A percentile compares a stretch with the other conserved stretches of the same genome.
These are phyloP conservation scores for Medicago ruthenica DNA, from an alignment of 306 rosid species.

Conservation along the genomic window DNA sequence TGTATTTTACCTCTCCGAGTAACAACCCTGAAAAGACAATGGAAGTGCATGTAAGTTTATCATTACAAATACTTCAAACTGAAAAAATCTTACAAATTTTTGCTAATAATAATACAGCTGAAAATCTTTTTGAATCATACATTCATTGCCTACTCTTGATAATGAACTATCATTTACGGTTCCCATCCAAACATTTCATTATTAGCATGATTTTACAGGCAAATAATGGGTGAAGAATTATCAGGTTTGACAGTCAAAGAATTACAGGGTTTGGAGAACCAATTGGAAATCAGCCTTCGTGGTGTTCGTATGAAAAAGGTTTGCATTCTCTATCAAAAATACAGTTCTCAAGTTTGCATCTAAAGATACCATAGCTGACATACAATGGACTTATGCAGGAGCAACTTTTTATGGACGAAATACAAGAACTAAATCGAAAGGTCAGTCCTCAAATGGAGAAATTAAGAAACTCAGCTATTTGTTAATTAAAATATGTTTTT, in stretches of 20 bases:
- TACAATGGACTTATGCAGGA: constrained; percentile 58
- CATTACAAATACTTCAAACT: constrained; percentile 19
- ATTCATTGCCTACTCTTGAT: constrained; percentile 18
- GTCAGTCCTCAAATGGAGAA: constrained; percentile 55
- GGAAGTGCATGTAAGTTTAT: not conserved
- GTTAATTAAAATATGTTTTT: constrained; percentile 32
- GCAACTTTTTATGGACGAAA: constrained; percentile 74
- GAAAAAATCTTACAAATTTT: not conserved
- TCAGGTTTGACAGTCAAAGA: constrained; percentile 75
- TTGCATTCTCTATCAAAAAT: constrained; percentile 9
- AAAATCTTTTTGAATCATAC: constrained; percentile 7
- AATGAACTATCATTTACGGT: constrained; percentile 35
- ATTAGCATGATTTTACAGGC: constrained; percentile 54
- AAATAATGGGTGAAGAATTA: constrained; percentile 93
- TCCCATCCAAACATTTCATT: constrained; percentile 28
- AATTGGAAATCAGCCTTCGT: constrained; percentile 77
- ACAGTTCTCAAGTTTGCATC: constrained; percentile 18
- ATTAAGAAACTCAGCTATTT: constrained; percentile 29
- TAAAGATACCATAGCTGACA: constrained; percentile 22
- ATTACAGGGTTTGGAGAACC: constrained; percentile 72
- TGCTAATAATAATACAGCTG: not conserved
- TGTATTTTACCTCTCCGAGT: not conserved
- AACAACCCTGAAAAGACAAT: constrained; percentile 11
- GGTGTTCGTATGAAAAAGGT: constrained; percentile 88
- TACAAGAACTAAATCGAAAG: constrained; percentile 84